Evolutionary conservation across 2,329 filamentous ascomycete genomes (phyloP), one percentile per base, ranked within the genome.

Genomic region (Botrytis byssoidea): DNA sequence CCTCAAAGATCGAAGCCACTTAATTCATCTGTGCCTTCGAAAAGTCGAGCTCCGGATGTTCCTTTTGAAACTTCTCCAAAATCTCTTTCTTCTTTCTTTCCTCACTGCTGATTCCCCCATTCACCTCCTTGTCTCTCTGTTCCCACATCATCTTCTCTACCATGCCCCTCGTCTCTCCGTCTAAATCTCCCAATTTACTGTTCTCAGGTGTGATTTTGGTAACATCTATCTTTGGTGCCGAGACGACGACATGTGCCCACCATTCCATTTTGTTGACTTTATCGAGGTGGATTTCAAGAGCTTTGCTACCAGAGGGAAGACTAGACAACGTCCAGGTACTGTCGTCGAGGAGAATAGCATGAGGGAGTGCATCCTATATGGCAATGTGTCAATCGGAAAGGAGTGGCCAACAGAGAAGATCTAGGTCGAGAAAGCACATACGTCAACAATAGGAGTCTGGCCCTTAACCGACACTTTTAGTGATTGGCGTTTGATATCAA

Each of bases 101-200:
- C 86, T 99, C 96, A 78, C 98, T 96, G 77, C 93, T 97, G 20
- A 92, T 94, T 65, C 94, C 93, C 83, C 92, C 88, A 7, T 96
- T 96, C 83, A 88, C 86, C 86, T 98, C 95, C 89, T 99, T 99
- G 86, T 98, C 95, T 78, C 93, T 88, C 87, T 99, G 96, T 85
- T 99, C 96, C 80, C 89, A 99, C 96, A 99, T 99, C 96, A 99
- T 99, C 89, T 99, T 99, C 90, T 99, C 96, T 63, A 99, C 96
- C 95, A 99, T 98, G 74, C 91, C 89, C 77, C 96, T 89, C 71
- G 96, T 99, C 87, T 97, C 93, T 75, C 96, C 96, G 81, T 98
- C 95, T 78, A 99, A 86, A 83, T 99, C 96, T 73, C 92, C 91
- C 80, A 99, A 87, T 83, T 94, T 97, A 81, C 92, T 95, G 82